These are phyloP conservation scores for Aspergillus sp. DNA, from an alignment of 2,329 filamentous ascomycete genomes.

Conservation along the genomic window DNA sequence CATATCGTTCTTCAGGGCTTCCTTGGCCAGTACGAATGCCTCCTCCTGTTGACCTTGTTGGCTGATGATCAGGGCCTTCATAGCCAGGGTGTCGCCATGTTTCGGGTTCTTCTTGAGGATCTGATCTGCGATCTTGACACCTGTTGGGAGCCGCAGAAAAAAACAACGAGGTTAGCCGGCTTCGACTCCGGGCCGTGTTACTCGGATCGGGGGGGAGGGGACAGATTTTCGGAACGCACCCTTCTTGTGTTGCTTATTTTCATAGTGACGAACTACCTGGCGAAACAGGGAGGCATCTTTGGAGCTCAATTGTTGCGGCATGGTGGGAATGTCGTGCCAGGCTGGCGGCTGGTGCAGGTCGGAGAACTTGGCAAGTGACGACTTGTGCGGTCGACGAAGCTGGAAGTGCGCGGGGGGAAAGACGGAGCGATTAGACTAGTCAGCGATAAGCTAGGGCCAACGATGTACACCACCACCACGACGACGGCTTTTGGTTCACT, in stretches of 20 bases:
- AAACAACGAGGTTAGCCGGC: constrained; percentile 19
- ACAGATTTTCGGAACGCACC: constrained; percentile 40
- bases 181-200: neutral
- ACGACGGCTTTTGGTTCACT: neutral
- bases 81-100: constrained; percentile 97
- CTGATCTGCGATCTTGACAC: constrained; percentile 92
- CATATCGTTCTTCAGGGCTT: constrained; percentile 93
- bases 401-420: constrained; percentile 34
- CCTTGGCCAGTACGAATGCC: constrained; percentile 88
- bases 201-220: neutral
- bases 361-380: constrained; percentile 18
- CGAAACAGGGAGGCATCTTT: constrained; percentile 95
- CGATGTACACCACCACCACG: neutral
- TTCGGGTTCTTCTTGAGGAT: constrained; percentile 92
- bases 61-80: constrained; percentile 98
- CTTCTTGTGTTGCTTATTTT: constrained; percentile 97
- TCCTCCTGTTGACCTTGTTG: constrained; percentile 88
- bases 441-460: constrained; percentile 19
- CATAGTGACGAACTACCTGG: constrained; percentile 91
- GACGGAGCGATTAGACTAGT: constrained; percentile 10
- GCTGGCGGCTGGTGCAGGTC: constrained; percentile 17
- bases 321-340: constrained; percentile 32
- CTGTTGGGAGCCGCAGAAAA: constrained; percentile 41
- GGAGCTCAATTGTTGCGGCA: constrained; percentile 54
- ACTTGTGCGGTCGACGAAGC: constrained; percentile 32